Base-by-base conservation (phyloP, 2,329 filamentous ascomycete species). In the Calonectria pseudoturangicola region DNA sequence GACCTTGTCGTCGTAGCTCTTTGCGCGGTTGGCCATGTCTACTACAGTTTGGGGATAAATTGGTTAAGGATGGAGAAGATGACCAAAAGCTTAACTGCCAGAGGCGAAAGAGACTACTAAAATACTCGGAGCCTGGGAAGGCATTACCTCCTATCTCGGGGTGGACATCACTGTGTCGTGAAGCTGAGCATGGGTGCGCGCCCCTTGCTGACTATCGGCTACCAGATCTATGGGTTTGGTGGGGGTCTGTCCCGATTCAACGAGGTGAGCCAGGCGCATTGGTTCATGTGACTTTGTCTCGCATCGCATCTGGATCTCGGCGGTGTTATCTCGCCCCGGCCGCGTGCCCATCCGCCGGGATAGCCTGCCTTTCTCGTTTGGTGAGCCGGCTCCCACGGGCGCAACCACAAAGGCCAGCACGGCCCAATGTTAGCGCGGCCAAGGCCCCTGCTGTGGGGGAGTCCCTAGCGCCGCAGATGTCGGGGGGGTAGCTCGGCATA, bases 11-110 rank as follows among this genome's bases (percentile, higher is more conserved):
- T 76, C 75, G 62, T 71, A 76, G 13, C 64, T 69, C n/a, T 69
- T 71, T 27, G 73, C 75, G 60, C 75, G 73, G 65, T 76, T 76
- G 30, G 75, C 75, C 73, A 76, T 76, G 39, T 45, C 56, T 43
- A 63, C 33, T 43, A 63, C 33, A 36, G 30, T 36, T n/a, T 48
- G 21, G 27, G 18, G 48, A 68, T 51, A 58, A 56, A 33, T 47
- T 58, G 54, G 15, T 60, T n/a, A 30, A 45, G 41, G 27, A 27
- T 43, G 39, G n/a, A 28, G 41, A 33, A 66, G 18, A 56, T 27
- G 39, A n/a, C 10, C 12, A 33, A 45, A 68, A 43, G 33, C 36
- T 16, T 25, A n/a, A 27, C 12, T 16, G 21, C n/a, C 28, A 30
- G 18, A 36, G 27, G 45, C 21, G 25, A 41, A 21, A n/a, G 13